Conservation (phyloP, 1,284 basidiomycete species). For the Malassezia brasiliensis region DNA sequence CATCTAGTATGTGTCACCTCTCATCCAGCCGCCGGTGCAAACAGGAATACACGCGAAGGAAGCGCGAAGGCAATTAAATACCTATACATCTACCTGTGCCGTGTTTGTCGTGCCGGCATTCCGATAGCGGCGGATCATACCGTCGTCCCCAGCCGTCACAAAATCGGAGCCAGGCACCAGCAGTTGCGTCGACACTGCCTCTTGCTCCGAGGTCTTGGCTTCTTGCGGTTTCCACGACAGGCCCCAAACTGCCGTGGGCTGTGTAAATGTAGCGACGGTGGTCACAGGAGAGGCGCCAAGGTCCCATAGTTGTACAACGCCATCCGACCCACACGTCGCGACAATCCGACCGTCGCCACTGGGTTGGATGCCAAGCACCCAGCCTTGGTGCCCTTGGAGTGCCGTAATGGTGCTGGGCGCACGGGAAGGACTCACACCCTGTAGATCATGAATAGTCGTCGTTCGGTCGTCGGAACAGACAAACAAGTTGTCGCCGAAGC, state of each 20-base stretch:
- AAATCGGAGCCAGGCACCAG: conserved; percentile 4
- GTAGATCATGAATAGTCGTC: conserved; percentile 12
- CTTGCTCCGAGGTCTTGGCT: background rate
- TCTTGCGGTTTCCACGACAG: conserved; percentile 7
- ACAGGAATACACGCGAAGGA: conserved; percentile 9
- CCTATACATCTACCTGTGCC: conserved; percentile 1
- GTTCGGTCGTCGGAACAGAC: conserved; percentile 14
- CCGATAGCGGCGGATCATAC: conserved; percentile 9
- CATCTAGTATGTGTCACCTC: conserved; percentile 26
- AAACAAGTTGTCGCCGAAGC: conserved; percentile 7
- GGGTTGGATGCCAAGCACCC: conserved; percentile 12
- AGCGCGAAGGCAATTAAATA: background rate
- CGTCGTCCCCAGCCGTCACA: conserved; percentile 9
- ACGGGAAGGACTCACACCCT: conserved; percentile 2
- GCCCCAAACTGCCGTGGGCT: conserved; percentile 7
- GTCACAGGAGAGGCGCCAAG: conserved; percentile 9
- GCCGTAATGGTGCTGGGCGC: background rate
- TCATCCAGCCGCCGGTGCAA: conserved; percentile 16
- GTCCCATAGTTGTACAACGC: conserved; percentile 9
- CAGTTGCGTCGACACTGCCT: background rate
- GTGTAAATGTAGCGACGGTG: conserved; percentile 3
- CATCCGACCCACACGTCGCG: conserved; percentile 10
- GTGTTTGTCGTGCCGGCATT: conserved; percentile 7
- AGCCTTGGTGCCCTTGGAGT: conserved; percentile 15
- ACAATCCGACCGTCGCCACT: conserved; percentile 13